Evolutionary conservation across 1,139 yeast species (phyloP).

Genomic region (Yamadazyma trypodendri): DNA sequence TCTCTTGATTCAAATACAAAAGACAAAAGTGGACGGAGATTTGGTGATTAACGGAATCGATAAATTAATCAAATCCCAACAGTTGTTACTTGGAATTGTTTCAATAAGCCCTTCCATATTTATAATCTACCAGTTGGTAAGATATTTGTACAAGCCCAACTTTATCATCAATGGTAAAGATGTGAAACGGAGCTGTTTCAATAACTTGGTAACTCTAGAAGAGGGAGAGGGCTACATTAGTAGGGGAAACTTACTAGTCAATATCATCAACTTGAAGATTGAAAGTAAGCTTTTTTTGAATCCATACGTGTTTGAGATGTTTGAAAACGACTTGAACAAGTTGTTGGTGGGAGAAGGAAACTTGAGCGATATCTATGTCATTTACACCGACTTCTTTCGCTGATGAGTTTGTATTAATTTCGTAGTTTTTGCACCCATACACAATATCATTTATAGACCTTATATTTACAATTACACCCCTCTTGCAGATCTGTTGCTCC

Average conservation of each 20-base stretch:
- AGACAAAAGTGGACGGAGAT: slow-evolving; percentile 93
- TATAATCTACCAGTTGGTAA: slow-evolving; percentile 46
- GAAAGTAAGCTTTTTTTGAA: slow-evolving; percentile 40
- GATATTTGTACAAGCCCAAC: slow-evolving; percentile 22
- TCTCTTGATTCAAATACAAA: slow-evolving; percentile 83
- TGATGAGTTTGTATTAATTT: background rate
- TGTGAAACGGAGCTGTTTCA: slow-evolving; percentile 44
- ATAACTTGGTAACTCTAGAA: slow-evolving; percentile 58
- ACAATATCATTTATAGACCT: too few relatives aligned
- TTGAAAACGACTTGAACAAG: slow-evolving; percentile 12
- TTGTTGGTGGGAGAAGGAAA: slow-evolving; percentile 12
- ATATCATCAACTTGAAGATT: slow-evolving; percentile 52
- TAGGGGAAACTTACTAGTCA: slow-evolving; percentile 58
- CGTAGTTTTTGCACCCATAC: too few relatives aligned
- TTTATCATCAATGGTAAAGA: slow-evolving; percentile 39
- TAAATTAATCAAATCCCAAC: slow-evolving; percentile 83
- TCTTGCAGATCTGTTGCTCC: too few relatives aligned
- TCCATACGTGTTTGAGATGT: slow-evolving; percentile 12
- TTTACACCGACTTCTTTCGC: background rate
- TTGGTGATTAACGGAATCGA: slow-evolving; percentile 90
- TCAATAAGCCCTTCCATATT: slow-evolving; percentile 82
- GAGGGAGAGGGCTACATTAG: slow-evolving; percentile 10
- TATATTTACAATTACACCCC: too few relatives aligned
- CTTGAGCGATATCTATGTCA: slow-evolving; percentile 11
- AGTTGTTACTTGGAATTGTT: slow-evolving; percentile 84